Evolutionary conservation across 2,329 filamentous ascomycete species (phyloP).

Genomic region (Talaromyces piceae): DNA sequence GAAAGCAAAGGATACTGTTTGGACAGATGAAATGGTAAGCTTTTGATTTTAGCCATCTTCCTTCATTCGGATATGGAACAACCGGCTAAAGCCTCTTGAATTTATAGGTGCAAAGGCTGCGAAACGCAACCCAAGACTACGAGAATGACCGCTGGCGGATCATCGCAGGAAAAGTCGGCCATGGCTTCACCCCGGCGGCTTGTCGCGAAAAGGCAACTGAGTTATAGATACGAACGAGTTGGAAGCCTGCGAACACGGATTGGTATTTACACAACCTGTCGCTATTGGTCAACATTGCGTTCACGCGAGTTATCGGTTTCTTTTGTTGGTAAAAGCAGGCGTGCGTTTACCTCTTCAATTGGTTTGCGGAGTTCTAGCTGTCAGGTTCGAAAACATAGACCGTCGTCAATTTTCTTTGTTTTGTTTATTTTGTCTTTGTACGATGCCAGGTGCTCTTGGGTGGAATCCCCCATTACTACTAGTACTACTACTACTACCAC

Average conservation of each 20-base stretch:
- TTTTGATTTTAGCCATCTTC: background rate
- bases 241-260: background rate
- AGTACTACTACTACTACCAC: background rate
- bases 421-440: constrained; percentile 14
- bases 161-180: constrained; percentile 82
- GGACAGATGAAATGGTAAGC: constrained; percentile 83
- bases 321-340: background rate
- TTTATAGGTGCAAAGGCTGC: constrained; percentile 30
- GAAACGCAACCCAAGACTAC: constrained; percentile 34
- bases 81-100: constrained; percentile 7
- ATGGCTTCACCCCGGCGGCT: constrained; percentile 77
- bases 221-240: constrained; percentile 31
- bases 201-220: constrained; percentile 74
- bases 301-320: background rate
- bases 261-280: background rate
- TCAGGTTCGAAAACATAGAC: background rate
- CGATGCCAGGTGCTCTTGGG: background rate
- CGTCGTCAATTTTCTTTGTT: constrained; percentile 4
- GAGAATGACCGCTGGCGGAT: constrained; percentile 78
- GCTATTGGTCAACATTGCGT: background rate
- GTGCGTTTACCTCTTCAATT: background rate
- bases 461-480: too few species aligned
- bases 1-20: constrained; percentile 86
- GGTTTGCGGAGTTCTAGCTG: background rate
- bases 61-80: background rate